phyloP scores from a whole-genome alignment of 176 grass and related monocot species.

The Oryza nivara region DNA sequence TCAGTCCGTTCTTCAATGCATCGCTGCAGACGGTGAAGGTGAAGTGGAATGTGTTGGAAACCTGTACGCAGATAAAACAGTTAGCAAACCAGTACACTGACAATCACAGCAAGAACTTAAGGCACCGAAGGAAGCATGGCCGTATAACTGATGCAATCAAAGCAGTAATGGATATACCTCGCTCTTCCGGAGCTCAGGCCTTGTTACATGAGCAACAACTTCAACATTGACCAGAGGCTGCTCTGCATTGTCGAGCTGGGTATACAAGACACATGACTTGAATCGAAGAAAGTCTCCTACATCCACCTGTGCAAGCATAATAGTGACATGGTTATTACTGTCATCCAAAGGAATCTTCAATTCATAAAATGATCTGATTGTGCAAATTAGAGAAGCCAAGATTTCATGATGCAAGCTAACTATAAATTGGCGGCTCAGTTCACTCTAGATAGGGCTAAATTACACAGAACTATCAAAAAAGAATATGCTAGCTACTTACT shows the following conservation, averaged over 20 bases:
- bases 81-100: constrained; percentile 9
- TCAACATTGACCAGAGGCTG: constrained; percentile 89
- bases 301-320: constrained; percentile 67
- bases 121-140: not conserved
- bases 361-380: not conserved
- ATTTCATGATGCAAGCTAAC: constrained; percentile 4
- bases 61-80: constrained; percentile 37
- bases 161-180: constrained; percentile 47
- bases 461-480: constrained; percentile 7
- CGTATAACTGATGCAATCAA: not conserved
- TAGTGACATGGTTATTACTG: constrained; percentile 16
- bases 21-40: constrained; percentile 79
- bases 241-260: constrained; percentile 76
- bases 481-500: constrained; percentile 54
- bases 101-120: not conserved
- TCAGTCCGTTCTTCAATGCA: constrained; percentile 69
- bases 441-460: not conserved
- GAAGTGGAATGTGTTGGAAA: constrained; percentile 95
- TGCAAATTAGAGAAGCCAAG: not conserved
- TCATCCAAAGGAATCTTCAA: not conserved
- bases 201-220: constrained; percentile 94
- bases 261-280: constrained; percentile 95
- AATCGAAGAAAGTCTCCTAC: constrained; percentile 95
- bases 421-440: not conserved
- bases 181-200: constrained; percentile 88